Conservation (phyloP, 108 stramenopile genomes). For the Mayamaea pseudoterrestris region DNA sequence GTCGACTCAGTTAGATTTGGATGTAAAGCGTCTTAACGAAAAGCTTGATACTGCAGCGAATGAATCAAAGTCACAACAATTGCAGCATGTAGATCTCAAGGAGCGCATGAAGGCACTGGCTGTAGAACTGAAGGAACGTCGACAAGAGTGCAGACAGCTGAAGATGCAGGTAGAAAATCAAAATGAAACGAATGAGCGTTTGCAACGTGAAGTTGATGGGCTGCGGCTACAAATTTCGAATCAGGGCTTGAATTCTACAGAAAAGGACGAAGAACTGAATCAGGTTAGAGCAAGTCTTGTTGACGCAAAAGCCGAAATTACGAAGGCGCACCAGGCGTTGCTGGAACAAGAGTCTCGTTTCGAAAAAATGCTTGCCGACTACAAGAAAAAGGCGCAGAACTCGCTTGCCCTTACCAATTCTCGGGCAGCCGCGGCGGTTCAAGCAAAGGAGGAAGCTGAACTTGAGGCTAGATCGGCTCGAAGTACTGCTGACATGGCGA, state of each 20-base stretch:
- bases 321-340: conserved; percentile 28
- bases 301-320: conserved; percentile 29
- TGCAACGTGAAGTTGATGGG: conserved; percentile 32
- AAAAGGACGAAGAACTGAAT: conserved; percentile 44
- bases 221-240: conserved; percentile 38
- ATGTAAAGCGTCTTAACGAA: background rate
- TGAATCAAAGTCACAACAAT: conserved; percentile 34
- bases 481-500: conserved; percentile 49
- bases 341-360: conserved; percentile 36
- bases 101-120: conserved; percentile 64
- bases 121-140: conserved; percentile 69
- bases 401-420: conserved; percentile 65
- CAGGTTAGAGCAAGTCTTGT: conserved; percentile 15
- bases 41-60: conserved; percentile 13
- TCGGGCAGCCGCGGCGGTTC: conserved; percentile 61
- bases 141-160: conserved; percentile 61
- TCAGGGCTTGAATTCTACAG: conserved; percentile 31
- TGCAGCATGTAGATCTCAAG: conserved; percentile 55
- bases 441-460: conserved; percentile 80
- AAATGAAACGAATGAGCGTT: conserved; percentile 22
- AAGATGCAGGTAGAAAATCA: conserved; percentile 32
- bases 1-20: too few species aligned
- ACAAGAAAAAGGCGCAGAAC: conserved; percentile 80
- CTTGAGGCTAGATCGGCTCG: conserved; percentile 66
- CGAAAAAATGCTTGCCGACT: conserved; percentile 54